Conservation (phyloP, 2,329 filamentous ascomycete species). For the Diaporthe citrichinensis region DNA sequence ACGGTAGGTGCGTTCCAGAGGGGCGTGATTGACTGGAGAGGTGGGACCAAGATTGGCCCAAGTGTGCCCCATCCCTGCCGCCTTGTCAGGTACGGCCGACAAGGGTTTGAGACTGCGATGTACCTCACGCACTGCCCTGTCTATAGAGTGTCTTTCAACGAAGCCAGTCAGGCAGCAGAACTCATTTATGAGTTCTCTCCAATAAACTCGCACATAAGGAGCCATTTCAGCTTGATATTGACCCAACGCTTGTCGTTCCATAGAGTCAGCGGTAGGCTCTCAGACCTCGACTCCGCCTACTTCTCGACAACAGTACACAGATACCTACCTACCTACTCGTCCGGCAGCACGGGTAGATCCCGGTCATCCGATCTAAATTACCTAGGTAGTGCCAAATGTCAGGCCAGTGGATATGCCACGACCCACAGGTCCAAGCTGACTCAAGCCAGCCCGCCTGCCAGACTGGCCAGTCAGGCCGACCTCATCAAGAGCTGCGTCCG, state of each 20-base stretch:
- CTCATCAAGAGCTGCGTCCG: conserved; percentile 19
- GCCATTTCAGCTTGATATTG: neutral
- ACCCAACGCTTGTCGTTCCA: neutral
- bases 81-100: conserved; percentile 17
- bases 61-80: conserved; percentile 4
- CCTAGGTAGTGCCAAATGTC: conserved; percentile 33
- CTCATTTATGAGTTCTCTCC: neutral
- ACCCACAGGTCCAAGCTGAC: conserved; percentile 29
- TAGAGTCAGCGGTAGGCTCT: neutral
- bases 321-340: conserved; percentile 15
- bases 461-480: neutral
- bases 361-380: conserved; percentile 30
- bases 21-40: conserved; percentile 25
- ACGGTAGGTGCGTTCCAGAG: neutral
- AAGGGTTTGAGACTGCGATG: neutral
- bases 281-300: neutral
- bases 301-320: neutral
- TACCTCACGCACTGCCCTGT: neutral
- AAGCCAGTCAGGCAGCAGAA: neutral
- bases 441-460: neutral
- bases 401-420: conserved; percentile 20
- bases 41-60: conserved; percentile 1
- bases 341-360: conserved; percentile 34
- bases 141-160: neutral
- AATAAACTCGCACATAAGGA: neutral